Base-by-base conservation (phyloP, 192 early-diverging fungal species). In the Chytriomyces sp. region DNA sequence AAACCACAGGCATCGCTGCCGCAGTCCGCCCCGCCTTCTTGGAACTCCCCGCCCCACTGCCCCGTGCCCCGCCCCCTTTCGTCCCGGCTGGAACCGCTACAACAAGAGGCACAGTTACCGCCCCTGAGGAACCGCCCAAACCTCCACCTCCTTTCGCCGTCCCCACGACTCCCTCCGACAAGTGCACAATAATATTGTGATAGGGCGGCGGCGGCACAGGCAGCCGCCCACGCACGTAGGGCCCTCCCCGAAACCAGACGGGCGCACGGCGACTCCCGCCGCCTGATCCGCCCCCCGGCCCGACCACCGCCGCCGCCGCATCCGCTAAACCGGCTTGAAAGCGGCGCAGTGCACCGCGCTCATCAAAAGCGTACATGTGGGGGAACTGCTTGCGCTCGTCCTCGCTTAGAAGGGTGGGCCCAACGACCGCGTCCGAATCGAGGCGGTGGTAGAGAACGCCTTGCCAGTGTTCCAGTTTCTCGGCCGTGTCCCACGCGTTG, bases 401-500 rank as follows among this genome's bases (percentile, higher is more conserved):
- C 19, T 74, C 73, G 6, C 31, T 38, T 34, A 65, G 66, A 19
- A 74, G 63, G 6, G 28, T 28, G 26, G 64, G 64, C 1, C 1
- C 1, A 17, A 58, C 19, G 22, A 28, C 19, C 17, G 26, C 12
- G 5, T 38, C 10, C 32, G 7, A 5, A 37, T 5, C 5, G 30
- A 66, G 36, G 22, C 31, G 25, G 31, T 65, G 58, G 54, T 66
- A 74, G 14, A 66, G 28, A 39, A 74, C 39, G 2, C 73, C 73
- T 19, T 10, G 52, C 41, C 41, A 74, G 7, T 7, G 19, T 55
- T 74, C 63, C 8, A 74, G 73, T 4, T 55, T 54, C 22, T 66
- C 63, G 8, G 55, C 54, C 5, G 73, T 57, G 6, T 74, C 73
- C 54, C 63, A 64, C 4, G 63, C 73, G 56, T 66, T 74, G 5